A percentile compares a stretch with the other conserved stretches of the same genome.
phyloP scores from a whole-genome alignment of 495 filamentous ascomycete genomes.

The Podospora comata region DNA sequence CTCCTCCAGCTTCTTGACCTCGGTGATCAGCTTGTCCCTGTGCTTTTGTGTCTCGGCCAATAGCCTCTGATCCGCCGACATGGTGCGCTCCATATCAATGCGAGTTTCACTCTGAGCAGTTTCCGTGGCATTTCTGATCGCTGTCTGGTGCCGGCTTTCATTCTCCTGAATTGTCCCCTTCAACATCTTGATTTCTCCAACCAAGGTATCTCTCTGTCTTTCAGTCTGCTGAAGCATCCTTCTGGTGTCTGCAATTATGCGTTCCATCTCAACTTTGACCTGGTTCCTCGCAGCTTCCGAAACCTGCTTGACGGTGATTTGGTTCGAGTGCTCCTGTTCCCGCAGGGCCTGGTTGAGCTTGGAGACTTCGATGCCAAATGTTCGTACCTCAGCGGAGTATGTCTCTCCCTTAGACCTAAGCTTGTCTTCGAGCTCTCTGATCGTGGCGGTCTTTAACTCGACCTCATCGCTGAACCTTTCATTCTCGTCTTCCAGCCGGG shows the following conservation, averaged over 20 bases:
- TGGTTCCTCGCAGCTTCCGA: constrained; percentile 10
- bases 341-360: constrained; percentile 25
- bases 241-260: constrained; percentile 8
- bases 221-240: not conserved
- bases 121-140: constrained; percentile 7
- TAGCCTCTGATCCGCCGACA: not conserved
- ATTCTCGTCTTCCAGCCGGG: not conserved
- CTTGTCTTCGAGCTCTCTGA: constrained; percentile 21
- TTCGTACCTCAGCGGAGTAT: constrained; percentile 14
- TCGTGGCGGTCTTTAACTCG: constrained; percentile 7
- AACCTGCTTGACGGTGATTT: not conserved
- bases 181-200: constrained; percentile 19
- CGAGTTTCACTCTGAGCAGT: constrained; percentile 8
- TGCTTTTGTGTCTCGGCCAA: not conserved
- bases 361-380: constrained; percentile 11
- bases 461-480: constrained; percentile 17
- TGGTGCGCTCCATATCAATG: constrained; percentile 17
- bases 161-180: constrained; percentile 23
- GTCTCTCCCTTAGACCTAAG: constrained; percentile 19
- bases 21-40: constrained; percentile 6
- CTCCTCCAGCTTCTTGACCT: constrained; percentile 23
- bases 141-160: constrained; percentile 6
- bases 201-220: not conserved
- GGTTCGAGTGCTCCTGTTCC: constrained; percentile 19
- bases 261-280: constrained; percentile 18